Evolutionary conservation across 2,329 filamentous ascomycete genomes (phyloP).

Genomic region (Camptophora hylomeconis): DNA sequence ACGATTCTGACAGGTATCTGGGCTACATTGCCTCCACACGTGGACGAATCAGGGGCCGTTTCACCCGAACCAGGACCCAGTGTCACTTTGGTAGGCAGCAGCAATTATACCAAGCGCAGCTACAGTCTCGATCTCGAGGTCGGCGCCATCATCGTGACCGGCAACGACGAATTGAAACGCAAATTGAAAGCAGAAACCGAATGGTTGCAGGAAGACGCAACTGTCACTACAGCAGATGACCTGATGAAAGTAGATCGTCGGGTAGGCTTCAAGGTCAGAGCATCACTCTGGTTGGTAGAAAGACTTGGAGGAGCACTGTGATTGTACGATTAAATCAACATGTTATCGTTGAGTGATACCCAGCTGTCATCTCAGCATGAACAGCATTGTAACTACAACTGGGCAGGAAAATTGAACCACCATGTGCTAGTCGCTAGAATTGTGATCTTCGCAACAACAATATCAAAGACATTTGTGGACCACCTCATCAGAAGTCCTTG

Average conservation of each 20-base stretch:
- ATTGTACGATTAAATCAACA: conserved; percentile 2
- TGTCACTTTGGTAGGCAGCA: conserved; percentile 76
- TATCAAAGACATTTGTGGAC: too few species aligned
- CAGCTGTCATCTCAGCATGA: too few species aligned
- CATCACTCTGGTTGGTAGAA: conserved; percentile 90
- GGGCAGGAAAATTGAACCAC: too few species aligned
- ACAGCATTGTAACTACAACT: too few species aligned
- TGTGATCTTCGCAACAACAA: too few species aligned
- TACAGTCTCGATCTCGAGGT: conserved; percentile 88
- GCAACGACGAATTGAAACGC: conserved; percentile 56
- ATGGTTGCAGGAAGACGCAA: conserved; percentile 66
- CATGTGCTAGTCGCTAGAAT: too few species aligned
- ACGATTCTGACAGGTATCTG: too few species aligned
- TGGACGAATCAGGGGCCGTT: conserved; percentile 6
- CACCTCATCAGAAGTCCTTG: too few species aligned
- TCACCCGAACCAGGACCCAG: conserved; percentile 50
- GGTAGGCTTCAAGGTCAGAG: conserved; percentile 69
- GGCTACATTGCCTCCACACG: conserved; percentile 12
- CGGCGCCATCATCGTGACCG: conserved; percentile 74
- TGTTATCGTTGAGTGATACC: too few species aligned
- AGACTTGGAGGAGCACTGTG: conserved; percentile 76
- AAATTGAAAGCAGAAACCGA: conserved; percentile 66
- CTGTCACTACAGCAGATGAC: conserved; percentile 58
- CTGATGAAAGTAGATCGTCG: conserved; percentile 69
- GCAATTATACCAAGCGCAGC: conserved; percentile 89